Conservation (phyloP, 345 rosid genomes). For the Aquilaria sinensis region DNA sequence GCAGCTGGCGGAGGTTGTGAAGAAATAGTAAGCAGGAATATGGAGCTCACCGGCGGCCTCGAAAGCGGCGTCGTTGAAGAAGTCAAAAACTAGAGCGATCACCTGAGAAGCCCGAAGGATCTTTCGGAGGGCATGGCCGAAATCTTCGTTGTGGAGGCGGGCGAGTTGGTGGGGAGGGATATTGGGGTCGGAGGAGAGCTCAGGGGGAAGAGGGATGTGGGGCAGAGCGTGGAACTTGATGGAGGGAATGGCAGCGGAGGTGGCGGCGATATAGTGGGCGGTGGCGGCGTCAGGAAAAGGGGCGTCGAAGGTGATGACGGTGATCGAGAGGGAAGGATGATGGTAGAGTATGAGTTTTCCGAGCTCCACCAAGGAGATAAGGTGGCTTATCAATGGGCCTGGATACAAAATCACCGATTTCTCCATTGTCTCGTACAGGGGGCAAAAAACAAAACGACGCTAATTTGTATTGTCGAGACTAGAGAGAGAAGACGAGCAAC, state of each 20-base stretch:
- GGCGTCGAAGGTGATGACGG: slow-evolving; percentile 33
- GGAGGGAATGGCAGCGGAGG: slow-evolving; percentile 33
- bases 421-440: slow-evolving; percentile 5
- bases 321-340: slow-evolving; percentile 44
- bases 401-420: slow-evolving; percentile 55
- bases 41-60: slow-evolving; percentile 24
- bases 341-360: slow-evolving; percentile 44
- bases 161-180: slow-evolving; percentile 23
- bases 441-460: too few species aligned
- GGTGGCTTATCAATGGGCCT: slow-evolving; percentile 62
- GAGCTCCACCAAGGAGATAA: slow-evolving; percentile 68
- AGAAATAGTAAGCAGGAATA: slow-evolving; percentile 40
- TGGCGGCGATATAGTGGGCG: slow-evolving; percentile 25
- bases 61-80: slow-evolving; percentile 35
- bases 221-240: slow-evolving; percentile 47
- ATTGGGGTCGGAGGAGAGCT: slow-evolving; percentile 15
- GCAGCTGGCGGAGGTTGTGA: slow-evolving; percentile 32
- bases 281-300: slow-evolving; percentile 41
- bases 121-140: slow-evolving; percentile 30
- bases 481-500: too few species aligned
- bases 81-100: slow-evolving; percentile 34
- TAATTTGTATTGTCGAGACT: too few species aligned
- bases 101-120: slow-evolving; percentile 25
- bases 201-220: slow-evolving; percentile 15
- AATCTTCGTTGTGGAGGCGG: slow-evolving; percentile 32